phyloP scores from a whole-genome alignment of 352 stramenopile species.

The Globisporangium carolinianum region DNA sequence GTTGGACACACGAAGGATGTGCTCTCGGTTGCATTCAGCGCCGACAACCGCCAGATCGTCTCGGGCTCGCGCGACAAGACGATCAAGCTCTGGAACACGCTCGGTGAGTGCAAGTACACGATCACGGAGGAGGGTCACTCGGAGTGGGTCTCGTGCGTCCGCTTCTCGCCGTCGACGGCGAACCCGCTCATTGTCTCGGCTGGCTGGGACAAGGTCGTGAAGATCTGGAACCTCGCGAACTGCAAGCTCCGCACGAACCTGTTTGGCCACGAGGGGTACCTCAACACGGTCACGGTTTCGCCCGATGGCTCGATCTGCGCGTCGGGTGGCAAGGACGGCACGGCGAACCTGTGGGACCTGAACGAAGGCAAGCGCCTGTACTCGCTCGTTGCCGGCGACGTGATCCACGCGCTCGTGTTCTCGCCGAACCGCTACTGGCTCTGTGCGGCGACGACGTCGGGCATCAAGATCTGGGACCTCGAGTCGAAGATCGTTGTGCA shows the following conservation, averaged over 20 bases:
- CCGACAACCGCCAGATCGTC: constrained; percentile 99
- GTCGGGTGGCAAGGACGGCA: constrained; percentile 99
- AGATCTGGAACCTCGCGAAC: constrained; percentile 99
- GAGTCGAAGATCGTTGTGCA: constrained; percentile 99
- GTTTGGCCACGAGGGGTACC: constrained; percentile 98
- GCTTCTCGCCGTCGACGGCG: constrained; percentile 95
- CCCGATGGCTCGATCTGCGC: constrained; percentile 99
- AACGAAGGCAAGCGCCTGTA: constrained; percentile 99
- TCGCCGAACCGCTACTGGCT: constrained; percentile 99
- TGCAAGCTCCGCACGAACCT: constrained; percentile 99
- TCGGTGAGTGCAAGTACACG: constrained; percentile 99
- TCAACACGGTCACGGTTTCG: constrained; percentile 99
- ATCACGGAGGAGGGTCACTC: constrained; percentile 98
- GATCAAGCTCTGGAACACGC: constrained; percentile 99
- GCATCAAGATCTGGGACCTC: constrained; percentile 99
- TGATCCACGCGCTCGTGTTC: constrained; percentile 97
- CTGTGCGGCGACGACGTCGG: constrained; percentile 96
- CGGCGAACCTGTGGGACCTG: constrained; percentile 99
- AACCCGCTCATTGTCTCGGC: constrained; percentile 98
- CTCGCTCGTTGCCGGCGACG: constrained; percentile 96
- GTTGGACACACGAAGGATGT: constrained; percentile 99
- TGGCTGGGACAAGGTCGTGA: constrained; percentile 99
- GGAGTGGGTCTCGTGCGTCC: constrained; percentile 99
- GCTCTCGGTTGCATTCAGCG: constrained; percentile 98
- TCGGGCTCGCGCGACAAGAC: constrained; percentile 98